Evolutionary conservation across 345 rosid species (phyloP).

Genomic region (Clausena lansium): DNA sequence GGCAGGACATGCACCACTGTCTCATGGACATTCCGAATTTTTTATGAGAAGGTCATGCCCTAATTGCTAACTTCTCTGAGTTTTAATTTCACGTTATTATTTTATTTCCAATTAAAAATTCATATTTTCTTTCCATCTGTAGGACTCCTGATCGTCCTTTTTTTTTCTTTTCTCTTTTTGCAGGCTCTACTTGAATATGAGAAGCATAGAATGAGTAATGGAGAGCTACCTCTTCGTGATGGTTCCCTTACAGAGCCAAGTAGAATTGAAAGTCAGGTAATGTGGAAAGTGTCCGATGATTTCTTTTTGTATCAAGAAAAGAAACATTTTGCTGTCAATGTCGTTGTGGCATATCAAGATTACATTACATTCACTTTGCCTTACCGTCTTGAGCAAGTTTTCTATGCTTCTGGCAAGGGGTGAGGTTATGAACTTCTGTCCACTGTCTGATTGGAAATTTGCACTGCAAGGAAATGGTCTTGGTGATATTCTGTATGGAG

Average conservation of each 20-base stretch:
- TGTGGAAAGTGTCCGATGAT: background rate
- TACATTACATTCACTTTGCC: background rate
- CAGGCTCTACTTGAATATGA: conserved; percentile 70
- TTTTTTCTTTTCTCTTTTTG: background rate
- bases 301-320: background rate
- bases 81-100: background rate
- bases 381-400: background rate
- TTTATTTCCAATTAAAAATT: no score
- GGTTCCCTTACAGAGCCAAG: conserved; percentile 37
- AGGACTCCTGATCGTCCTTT: background rate
- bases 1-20: conserved; percentile 75
- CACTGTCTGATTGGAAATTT: background rate
- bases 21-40: conserved; percentile 71
- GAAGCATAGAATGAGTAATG: conserved; percentile 51
- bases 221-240: conserved; percentile 43
- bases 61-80: conserved; percentile 5
- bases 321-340: background rate
- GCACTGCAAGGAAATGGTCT: background rate
- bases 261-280: conserved; percentile 56
- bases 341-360: background rate
- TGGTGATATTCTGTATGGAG: background rate
- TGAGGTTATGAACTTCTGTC: background rate
- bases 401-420: background rate
- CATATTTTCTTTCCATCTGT: background rate
- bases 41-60: conserved; percentile 61